Base-by-base conservation (phyloP, 345 rosid genomes). In the Eucalyptus tenuipes region DNA sequence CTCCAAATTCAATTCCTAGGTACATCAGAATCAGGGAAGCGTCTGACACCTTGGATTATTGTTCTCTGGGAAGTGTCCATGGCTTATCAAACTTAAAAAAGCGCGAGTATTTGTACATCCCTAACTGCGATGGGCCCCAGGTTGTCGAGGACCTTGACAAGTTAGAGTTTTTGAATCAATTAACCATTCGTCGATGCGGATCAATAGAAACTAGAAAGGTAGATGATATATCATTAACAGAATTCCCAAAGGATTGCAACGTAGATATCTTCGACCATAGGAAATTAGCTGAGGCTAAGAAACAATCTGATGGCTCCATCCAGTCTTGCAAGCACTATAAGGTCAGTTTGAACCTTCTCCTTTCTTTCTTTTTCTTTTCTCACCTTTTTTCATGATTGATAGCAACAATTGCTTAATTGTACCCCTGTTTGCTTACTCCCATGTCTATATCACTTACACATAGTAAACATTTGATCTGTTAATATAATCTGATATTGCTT, bases 171-270 rank as follows among this genome's bases (percentile, higher is more conserved):
- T 29, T 7, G 37, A 64, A 14, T 29, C 2, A 3, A 4, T 64
- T 29, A 29, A 27, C 4, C 31, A 64, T 29, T 29, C 0, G 0
- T 64, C 0, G 3, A 0, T 29, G 18, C 10, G 0, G 8, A 13
- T 64, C 37, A 64, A 7, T 13, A 13, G 9, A 64, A 29, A 64
- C 7, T 13, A 13, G 9, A 64, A 29, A 64, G 18, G 37, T 29
- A 27, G 71, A 64, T 27, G 16, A 59, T 64, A 18, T 13, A 64
- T 64, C 71, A 10, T 4, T 4, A 3, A 29, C 37, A 14, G n/a
- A 64, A 64, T 13, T 64, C 5, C 71, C 18, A 13, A 1, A 64
- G 14, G 18, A 64, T 64, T 29, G 71, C 71, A 4, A 11, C 18
- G 0, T 64, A 6, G 13, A 20, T 13, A 61, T 61, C 31, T 27